A percentile compares a stretch with the other conserved stretches of the same genome.
phyloP scores from a whole-genome alignment of 345 rosid species.

The Brassica rapa region DNA sequence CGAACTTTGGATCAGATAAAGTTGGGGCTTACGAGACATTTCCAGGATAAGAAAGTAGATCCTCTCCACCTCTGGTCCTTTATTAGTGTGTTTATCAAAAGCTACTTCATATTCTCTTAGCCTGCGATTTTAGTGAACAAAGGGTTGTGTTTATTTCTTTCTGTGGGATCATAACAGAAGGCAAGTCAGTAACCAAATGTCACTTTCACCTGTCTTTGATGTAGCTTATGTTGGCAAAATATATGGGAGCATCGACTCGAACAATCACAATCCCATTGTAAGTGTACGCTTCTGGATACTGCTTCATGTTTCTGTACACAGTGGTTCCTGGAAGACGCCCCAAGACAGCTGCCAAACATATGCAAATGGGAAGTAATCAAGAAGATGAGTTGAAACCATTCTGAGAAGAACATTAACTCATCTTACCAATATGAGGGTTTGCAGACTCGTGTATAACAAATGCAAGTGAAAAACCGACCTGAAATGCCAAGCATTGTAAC shows the following conservation, averaged over 20 bases:
- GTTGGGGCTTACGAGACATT: constrained; percentile 79
- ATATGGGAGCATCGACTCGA: constrained; percentile 91
- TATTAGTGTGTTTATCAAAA: constrained; percentile 62
- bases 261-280: constrained; percentile 94
- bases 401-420: constrained; percentile 4
- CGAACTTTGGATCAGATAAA: background rate
- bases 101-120: constrained; percentile 81
- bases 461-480: constrained; percentile 91
- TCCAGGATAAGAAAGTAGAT: constrained; percentile 80
- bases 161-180: constrained; percentile 13
- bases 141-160: background rate
- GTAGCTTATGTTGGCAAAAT: constrained; percentile 92
- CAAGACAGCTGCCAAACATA: constrained; percentile 56
- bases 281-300: constrained; percentile 93
- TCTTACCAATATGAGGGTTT: constrained; percentile 82
- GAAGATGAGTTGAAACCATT: background rate
- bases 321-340: constrained; percentile 99
- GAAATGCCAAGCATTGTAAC: background rate
- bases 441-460: constrained; percentile 98
- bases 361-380: background rate
- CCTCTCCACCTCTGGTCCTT: constrained; percentile 77
- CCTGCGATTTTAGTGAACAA: constrained; percentile 44
- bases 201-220: constrained; percentile 77
- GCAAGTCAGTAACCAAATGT: background rate
- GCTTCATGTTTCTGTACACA: constrained; percentile 78